These are phyloP conservation scores for Aureobasidium musti DNA, from an alignment of 2,329 filamentous ascomycete species.

Conservation along the genomic window DNA sequence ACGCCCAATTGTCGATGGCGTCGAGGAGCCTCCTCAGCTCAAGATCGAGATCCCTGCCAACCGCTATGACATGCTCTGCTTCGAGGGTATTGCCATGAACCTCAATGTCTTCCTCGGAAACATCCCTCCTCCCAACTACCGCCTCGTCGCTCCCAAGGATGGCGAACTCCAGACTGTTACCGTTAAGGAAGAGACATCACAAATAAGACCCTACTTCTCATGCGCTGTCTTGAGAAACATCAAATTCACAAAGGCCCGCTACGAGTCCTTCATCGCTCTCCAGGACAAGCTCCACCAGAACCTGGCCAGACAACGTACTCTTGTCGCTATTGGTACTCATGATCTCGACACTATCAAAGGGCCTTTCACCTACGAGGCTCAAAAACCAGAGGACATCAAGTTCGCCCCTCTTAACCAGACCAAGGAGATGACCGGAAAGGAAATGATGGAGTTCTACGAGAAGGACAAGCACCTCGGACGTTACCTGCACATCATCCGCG, in stretches of 20 bases:
- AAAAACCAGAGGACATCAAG: conserved; percentile 85
- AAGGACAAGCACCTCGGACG: conserved; percentile 88
- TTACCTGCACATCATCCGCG: conserved; percentile 91
- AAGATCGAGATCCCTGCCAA: conserved; percentile 99
- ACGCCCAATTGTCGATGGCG: conserved; percentile 71
- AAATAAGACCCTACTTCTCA: conserved; percentile 84
- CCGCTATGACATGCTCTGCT: conserved; percentile 88
- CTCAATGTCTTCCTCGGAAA: conserved; percentile 90
- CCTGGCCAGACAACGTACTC: conserved; percentile 83
- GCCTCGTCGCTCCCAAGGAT: conserved; percentile 68
- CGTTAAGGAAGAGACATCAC: conserved; percentile 72
- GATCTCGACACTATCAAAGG: conserved; percentile 91
- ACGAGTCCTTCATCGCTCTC: conserved; percentile 95
- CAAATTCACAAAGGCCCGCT: conserved; percentile 86
- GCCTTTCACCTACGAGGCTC: conserved; percentile 94
- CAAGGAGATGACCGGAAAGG: conserved; percentile 79
- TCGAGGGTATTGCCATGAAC: conserved; percentile 94
- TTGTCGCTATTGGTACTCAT: conserved; percentile 97
- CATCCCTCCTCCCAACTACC: conserved; percentile 75
- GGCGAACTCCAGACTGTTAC: conserved; percentile 78
- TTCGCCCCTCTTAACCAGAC: conserved; percentile 91
- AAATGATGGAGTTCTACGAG: conserved; percentile 93
- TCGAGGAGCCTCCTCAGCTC: conserved; percentile 85
- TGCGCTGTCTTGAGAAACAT: conserved; percentile 87
- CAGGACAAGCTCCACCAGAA: conserved; percentile 99